Conservation (phyloP, 805 yeast species). For the Candida sphagnicola region DNA sequence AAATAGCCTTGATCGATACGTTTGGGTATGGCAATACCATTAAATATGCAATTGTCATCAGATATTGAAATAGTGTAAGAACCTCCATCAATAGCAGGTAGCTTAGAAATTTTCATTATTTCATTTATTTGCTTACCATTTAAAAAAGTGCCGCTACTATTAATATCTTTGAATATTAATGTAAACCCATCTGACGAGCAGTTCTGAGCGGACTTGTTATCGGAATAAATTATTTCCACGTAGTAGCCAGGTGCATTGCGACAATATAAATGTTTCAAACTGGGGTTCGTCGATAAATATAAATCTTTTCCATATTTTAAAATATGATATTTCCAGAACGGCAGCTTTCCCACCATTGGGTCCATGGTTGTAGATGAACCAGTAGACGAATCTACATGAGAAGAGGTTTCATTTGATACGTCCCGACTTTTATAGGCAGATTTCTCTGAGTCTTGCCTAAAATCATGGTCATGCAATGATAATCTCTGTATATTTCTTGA, state of each 20-base stretch:
- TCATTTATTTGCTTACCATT: neutral
- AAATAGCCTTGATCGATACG: slow-evolving; percentile 17
- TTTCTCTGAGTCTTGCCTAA: too few relatives aligned
- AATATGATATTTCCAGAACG: slow-evolving; percentile 64
- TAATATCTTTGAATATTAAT: slow-evolving; percentile 21
- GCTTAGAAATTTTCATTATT: slow-evolving; percentile 14
- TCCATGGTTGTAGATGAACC: neutral
- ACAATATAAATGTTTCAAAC: slow-evolving; percentile 52
- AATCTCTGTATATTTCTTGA: too few relatives aligned
- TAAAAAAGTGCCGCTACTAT: slow-evolving; percentile 16
- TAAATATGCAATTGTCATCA: slow-evolving; percentile 13
- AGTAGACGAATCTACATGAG: neutral
- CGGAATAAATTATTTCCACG: slow-evolving; percentile 34
- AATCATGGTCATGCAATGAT: too few relatives aligned
- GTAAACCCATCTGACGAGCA: slow-evolving; percentile 17
- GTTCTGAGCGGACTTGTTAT: slow-evolving; percentile 1
- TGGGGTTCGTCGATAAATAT: slow-evolving; percentile 67
- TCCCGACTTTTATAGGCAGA: too few relatives aligned
- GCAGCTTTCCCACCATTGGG: slow-evolving; percentile 11
- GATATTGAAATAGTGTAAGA: slow-evolving; percentile 22
- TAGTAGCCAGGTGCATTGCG: slow-evolving; percentile 62
- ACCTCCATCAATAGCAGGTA: slow-evolving; percentile 24
- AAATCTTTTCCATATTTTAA: slow-evolving; percentile 50
- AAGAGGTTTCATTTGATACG: neutral
- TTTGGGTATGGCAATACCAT: slow-evolving; percentile 23